Conservation (phyloP, 176 grass and related monocot species). For the Zizania latifolia region DNA sequence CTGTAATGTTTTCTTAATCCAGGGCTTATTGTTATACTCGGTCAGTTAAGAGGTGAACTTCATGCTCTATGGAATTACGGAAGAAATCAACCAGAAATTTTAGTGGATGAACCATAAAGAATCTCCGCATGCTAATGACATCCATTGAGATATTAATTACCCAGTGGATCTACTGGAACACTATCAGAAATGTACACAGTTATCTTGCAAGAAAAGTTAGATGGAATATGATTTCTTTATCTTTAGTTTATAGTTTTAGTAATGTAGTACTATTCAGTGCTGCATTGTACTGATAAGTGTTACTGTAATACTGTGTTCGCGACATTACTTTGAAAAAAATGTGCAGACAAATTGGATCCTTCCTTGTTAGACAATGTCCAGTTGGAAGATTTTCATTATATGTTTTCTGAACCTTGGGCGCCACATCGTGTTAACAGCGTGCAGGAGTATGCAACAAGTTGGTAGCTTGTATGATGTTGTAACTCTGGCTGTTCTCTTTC, state of each 20-base stretch:
- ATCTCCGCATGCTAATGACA: neutral
- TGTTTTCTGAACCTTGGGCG: too few relatives aligned
- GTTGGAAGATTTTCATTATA: too few relatives aligned
- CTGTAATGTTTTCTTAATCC: neutral
- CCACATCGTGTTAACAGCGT: too few relatives aligned
- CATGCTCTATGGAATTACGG: constrained; percentile 84
- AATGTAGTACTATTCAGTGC: neutral
- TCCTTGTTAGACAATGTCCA: too few relatives aligned
- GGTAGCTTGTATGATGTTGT: too few relatives aligned
- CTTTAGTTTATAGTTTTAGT: neutral
- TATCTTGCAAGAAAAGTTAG: neutral
- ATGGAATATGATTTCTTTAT: neutral
- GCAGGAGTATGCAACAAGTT: too few relatives aligned
- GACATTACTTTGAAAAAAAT: neutral
- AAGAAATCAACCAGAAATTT: constrained; percentile 32
- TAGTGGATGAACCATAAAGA: constrained; percentile 39
- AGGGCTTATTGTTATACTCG: constrained; percentile 76
- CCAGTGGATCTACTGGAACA: neutral
- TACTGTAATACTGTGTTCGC: neutral
- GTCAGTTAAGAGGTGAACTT: constrained; percentile 79
- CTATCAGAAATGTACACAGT: neutral
- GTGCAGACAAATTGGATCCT: too few relatives aligned
- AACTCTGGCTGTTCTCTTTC: too few relatives aligned
- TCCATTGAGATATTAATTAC: neutral
- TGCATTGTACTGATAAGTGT: neutral